Base-by-base conservation (phyloP, 306 rosid species). In the Carpinus viminea region DNA sequence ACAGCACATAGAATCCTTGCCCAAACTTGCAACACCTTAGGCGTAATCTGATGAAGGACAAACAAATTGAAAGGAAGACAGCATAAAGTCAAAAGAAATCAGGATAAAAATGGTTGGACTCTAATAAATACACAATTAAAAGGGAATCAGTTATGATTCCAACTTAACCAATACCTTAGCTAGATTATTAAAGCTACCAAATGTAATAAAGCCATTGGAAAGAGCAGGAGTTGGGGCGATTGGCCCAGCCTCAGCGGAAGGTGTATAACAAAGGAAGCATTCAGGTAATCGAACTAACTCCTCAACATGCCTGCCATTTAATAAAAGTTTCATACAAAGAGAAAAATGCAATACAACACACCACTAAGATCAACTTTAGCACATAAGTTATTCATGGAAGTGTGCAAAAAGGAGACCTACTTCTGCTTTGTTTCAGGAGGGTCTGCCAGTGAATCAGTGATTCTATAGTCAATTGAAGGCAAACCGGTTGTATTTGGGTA, bases 401-500 rank as follows among this genome's bases (percentile, higher is more conserved):
- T 41, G 75, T 60, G 69, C 74, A 45, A 74, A 62, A 80, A 8
- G 76, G 76, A 77, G 86, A 83, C 87, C 72, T 90, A 95, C 99
- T 80, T 91, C 91, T 95, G 97, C 85, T 90, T 89, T 77, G 98
- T 86, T 59, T 90, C 87, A 55, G 91, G 89, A 83, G 96, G 92
- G 79, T 95, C 99, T n/a, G 93, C 94, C 83, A 89, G 86, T 21
- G 99, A 88, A 91, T 95, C 99, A 53, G 96, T 87, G 74, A 95
- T 90, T 85, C 99, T 93, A 73, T 95, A 95, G 82, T 95, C 99
- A 85, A 95, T 89, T 20, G 98, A 74, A 68, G 98, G 98, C 89
- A 95, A 91, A 71, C 99, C 99, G 66, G 99, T 95, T 68, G 99
- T 95, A 85, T 95, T 95, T 46, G 99, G 99, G 81, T 95, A 95